Evolutionary conservation across 1,284 basidiomycete species (phyloP).

Genomic region (Heliocybe sulcata): DNA sequence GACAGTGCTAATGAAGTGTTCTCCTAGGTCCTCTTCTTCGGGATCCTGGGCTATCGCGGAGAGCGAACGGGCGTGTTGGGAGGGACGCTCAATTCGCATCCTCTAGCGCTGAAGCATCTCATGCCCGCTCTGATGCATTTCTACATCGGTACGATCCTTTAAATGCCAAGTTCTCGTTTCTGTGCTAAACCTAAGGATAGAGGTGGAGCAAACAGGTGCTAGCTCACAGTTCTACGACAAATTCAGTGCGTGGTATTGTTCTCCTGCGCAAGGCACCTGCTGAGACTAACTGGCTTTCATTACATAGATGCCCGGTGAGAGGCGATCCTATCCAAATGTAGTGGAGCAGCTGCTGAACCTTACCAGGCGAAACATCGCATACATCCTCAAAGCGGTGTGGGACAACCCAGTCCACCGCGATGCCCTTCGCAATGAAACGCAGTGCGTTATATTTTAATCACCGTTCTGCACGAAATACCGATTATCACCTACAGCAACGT

Average conservation of each 20-base stretch:
- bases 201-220: slow-evolving; percentile 96
- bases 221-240: slow-evolving; percentile 99
- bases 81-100: slow-evolving; percentile 78
- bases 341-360: neutral
- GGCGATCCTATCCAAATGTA: slow-evolving; percentile 3
- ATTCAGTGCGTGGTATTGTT: slow-evolving; percentile 62
- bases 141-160: slow-evolving; percentile 72
- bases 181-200: slow-evolving; percentile 29
- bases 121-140: slow-evolving; percentile 93
- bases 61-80: slow-evolving; percentile 78
- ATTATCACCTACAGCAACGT: slow-evolving; percentile 48
- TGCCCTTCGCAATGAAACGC: slow-evolving; percentile 72
- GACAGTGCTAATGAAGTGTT: slow-evolving; percentile 7
- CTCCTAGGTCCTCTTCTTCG: slow-evolving; percentile 77
- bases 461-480: slow-evolving; percentile 6
- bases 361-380: slow-evolving; percentile 73
- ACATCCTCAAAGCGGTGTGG: slow-evolving; percentile 86
- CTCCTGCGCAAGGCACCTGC: slow-evolving; percentile 9
- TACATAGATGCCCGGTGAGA: slow-evolving; percentile 52
- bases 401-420: slow-evolving; percentile 82
- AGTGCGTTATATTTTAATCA: slow-evolving; percentile 37
- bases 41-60: slow-evolving; percentile 71
- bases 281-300: slow-evolving; percentile 5
- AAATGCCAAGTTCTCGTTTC: neutral
- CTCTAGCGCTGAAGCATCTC: slow-evolving; percentile 80